These are phyloP conservation scores for Mediolabrus comicus DNA, from an alignment of 108 stramenopile genomes.

Conservation along the genomic window DNA sequence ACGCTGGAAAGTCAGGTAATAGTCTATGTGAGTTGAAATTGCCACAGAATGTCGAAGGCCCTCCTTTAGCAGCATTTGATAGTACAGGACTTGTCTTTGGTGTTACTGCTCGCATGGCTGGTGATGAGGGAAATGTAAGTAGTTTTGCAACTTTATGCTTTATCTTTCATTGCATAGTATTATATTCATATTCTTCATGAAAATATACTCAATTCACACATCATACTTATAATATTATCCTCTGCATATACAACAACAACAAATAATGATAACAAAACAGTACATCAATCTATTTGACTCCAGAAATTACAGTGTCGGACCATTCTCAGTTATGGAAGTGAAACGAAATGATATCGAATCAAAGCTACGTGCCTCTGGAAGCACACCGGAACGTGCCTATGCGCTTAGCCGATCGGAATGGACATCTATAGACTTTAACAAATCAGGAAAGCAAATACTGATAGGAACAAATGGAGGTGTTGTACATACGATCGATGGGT, in stretches of 20 bases:
- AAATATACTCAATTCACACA: neutral
- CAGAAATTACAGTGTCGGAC: slow-evolving; percentile 70
- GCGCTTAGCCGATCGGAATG: slow-evolving; percentile 47
- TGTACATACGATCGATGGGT: slow-evolving; percentile 70
- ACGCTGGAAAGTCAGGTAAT: slow-evolving; percentile 62
- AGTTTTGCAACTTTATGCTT: neutral
- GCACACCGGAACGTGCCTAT: slow-evolving; percentile 38
- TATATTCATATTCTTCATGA: neutral
- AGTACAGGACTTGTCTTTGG: slow-evolving; percentile 83
- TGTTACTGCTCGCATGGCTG: slow-evolving; percentile 52
- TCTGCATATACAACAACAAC: too few relatives aligned
- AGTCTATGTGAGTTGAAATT: slow-evolving; percentile 63
- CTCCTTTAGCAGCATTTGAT: slow-evolving; percentile 70
- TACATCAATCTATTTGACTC: slow-evolving; percentile 83
- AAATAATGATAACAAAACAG: too few relatives aligned
- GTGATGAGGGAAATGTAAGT: slow-evolving; percentile 61
- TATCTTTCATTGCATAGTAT: too few relatives aligned
- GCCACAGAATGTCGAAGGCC: slow-evolving; percentile 45
- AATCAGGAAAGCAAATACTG: slow-evolving; percentile 75
- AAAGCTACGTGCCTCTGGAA: slow-evolving; percentile 16
- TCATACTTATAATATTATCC: neutral
- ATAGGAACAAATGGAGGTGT: slow-evolving; percentile 52
- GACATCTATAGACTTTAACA: slow-evolving; percentile 69
- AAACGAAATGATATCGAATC: slow-evolving; percentile 45
- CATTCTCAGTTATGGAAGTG: slow-evolving; percentile 80